Base-by-base conservation (phyloP, 352 stramenopile genomes). In the Pythium aquatile region DNA sequence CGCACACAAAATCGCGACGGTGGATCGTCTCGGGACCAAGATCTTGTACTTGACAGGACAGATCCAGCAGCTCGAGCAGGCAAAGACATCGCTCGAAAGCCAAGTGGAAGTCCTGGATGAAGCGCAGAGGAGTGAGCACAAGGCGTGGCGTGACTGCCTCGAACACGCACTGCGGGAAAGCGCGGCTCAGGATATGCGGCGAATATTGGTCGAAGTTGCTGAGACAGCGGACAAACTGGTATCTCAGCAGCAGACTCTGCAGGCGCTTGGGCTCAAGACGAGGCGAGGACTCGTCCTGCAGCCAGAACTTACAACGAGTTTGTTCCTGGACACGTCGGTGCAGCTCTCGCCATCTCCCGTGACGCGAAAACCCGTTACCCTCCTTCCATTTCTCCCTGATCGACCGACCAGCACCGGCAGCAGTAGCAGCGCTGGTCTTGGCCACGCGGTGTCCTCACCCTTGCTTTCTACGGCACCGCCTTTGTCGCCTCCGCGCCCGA, bases 71-170 rank as follows among this genome's bases (percentile, higher is more conserved):
- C 47, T 81, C 28, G 29, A 44, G 16, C 14, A 32, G 20, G 35
- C 58, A 9, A 56, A 63, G 7, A 39, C 46, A 10, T 66, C 60
- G 9, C 58, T 84, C 29, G 71, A 79, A 48, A 63, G 72, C 7
- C 69, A 81, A 55, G 58, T 85, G 20, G 59, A 71, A 7, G n/a
- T 44, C 49, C 57, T 87, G 4, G 16, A 75, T n/a, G 69, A 78
- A 26, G 76, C 79, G 40, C 70, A 69, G 10, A 58, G 69, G 5
- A 57, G 72, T 2, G 72, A 84, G 10, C 62, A 85, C 58, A 67
- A 65, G 35, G 29, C 66, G 2, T 85, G 68, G 68, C 55, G 69
- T 33, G 40, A 71, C 30, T 65, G 65, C 26, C 46, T 80, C 10
- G 61, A 81, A 62, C 33, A 67, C 17, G 70, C 69, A 35, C 39